Evolutionary conservation across 306 rosid species (phyloP), one percentile per base, ranked within the genome.

Genomic region (Dalbergia cultrata): DNA sequence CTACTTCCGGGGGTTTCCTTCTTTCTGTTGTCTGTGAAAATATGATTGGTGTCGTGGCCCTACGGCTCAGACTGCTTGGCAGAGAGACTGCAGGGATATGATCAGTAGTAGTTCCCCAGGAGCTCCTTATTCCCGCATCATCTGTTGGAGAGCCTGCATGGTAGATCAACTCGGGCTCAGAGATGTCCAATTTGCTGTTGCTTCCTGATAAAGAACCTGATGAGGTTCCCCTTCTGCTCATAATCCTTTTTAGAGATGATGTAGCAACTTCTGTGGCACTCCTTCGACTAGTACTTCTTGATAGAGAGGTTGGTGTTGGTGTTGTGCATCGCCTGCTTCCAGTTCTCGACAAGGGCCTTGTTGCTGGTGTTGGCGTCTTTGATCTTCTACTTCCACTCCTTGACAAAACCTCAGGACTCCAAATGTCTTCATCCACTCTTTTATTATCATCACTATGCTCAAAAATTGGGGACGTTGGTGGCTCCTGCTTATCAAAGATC

Each of bases 11-110:
- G 26, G 96, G 94, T 84, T 90, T 93, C 77, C 74, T 90, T 70
- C 87, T 82, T 0, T 64, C 87, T 4, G 88, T 87, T 53, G 99
- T 75, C 71, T 92, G 98, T 11, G 99, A 95, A 78, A 84, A 95
- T 44, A 95, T 86, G 73, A 95, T 91, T 2, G 98, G 97, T 53
- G 95, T 90, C 8, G 90, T 70, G 59, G 86, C 68, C 69, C 86
- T 88, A 67, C 64, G 82, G 70, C 92, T 88, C 9, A 56, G 60
- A 59, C 83, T 82, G 76, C 84, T 84, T 37, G 90, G 75, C 18
- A 88, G 74, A 82, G 93, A 72, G 3, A 84, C 31, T 13, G 61
- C 17, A 35, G 83, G 70, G 10, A 41, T 59, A 9, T 74, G 41
- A 45, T 81, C 88, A 3, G 80, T 26, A 26, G 31, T 26, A 41